Percentiles rank a stretch among this genome's conserved stretches.
phyloP scores from a whole-genome alignment of 2,329 filamentous ascomycete species.

The Colletotrichum sp. region DNA sequence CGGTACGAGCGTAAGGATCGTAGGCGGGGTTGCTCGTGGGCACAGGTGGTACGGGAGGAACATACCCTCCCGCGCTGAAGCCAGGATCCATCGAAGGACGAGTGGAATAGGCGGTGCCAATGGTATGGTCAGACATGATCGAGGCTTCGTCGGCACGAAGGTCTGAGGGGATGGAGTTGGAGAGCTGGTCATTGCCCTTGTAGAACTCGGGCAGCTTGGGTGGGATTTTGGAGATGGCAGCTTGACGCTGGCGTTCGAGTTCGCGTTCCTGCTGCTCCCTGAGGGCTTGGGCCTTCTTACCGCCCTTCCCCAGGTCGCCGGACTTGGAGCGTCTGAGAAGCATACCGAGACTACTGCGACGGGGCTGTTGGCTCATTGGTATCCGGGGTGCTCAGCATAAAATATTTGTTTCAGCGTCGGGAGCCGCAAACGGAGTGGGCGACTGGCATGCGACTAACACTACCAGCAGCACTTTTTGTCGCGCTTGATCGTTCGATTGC shows the following conservation, averaged over 20 bases:
- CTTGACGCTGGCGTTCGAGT: slow-evolving; percentile 55
- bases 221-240: slow-evolving; percentile 49
- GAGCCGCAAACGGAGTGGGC: slow-evolving; percentile 10
- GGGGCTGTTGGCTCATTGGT: slow-evolving; percentile 39
- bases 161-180: slow-evolving; percentile 55
- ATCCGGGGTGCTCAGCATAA: slow-evolving; percentile 16
- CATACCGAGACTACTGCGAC: slow-evolving; percentile 57
- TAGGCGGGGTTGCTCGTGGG: slow-evolving; percentile 62
- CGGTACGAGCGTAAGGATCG: slow-evolving; percentile 82
- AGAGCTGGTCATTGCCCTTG: slow-evolving; percentile 51
- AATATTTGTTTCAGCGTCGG: slow-evolving; percentile 15
- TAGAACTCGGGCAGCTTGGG: slow-evolving; percentile 59
- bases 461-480: background rate
- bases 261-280: slow-evolving; percentile 47
- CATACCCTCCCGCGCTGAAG: slow-evolving; percentile 42
- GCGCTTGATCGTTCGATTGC: slow-evolving; percentile 12
- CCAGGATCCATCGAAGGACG: slow-evolving; percentile 61
- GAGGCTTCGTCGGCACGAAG: slow-evolving; percentile 67
- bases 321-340: slow-evolving; percentile 74
- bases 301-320: slow-evolving; percentile 64
- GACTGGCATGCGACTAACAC: background rate
- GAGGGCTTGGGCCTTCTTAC: slow-evolving; percentile 63
- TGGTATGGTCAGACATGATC: slow-evolving; percentile 56
- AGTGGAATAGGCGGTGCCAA: slow-evolving; percentile 37
- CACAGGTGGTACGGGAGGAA: slow-evolving; percentile 60